Percentiles rank a stretch among this genome's conserved stretches.
phyloP scores from a whole-genome alignment of 1,284 basidiomycete genomes.

The Somion occarium region DNA sequence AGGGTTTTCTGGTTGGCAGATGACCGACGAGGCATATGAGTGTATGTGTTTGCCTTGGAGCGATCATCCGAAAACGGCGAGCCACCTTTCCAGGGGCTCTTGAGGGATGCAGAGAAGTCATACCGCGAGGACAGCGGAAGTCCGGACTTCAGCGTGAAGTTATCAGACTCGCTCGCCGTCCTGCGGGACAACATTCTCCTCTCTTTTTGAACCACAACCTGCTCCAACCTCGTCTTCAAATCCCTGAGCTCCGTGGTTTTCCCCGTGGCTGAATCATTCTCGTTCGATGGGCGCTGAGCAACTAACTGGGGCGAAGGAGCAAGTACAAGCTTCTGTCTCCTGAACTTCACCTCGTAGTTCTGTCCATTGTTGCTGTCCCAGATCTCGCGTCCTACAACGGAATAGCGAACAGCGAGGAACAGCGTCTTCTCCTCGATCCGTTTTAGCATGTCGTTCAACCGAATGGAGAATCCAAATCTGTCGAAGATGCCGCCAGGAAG shows the following conservation, averaged over 20 bases:
- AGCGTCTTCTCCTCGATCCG: conserved; percentile 86
- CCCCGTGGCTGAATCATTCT: conserved; percentile 11
- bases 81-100: conserved; percentile 37
- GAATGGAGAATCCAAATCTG: conserved; percentile 63
- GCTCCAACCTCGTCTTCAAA: conserved; percentile 51
- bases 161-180: conserved; percentile 10
- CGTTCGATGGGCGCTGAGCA: conserved; percentile 1
- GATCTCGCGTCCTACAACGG: conserved; percentile 64
- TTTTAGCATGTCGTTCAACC: conserved; percentile 56
- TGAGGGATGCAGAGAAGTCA: conserved; percentile 48
- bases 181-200: conserved; percentile 11
- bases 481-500: conserved; percentile 58
- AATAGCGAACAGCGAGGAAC: conserved; percentile 78
- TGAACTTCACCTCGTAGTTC: conserved; percentile 76
- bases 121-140: conserved; percentile 46
- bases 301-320: conserved; percentile 21
- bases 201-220: conserved; percentile 42
- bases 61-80: conserved; percentile 14
- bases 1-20: conserved; percentile 29
- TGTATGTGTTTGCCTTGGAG: conserved; percentile 32
- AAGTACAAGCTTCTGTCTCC: conserved; percentile 19
- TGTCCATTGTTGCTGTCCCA: conserved; percentile 90
- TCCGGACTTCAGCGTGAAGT: conserved; percentile 27
- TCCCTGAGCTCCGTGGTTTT: conserved; percentile 33
- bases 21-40: conserved; percentile 32